These are phyloP conservation scores for Ormosia emarginata DNA, from an alignment of 306 rosid genomes.

Conservation along the genomic window DNA sequence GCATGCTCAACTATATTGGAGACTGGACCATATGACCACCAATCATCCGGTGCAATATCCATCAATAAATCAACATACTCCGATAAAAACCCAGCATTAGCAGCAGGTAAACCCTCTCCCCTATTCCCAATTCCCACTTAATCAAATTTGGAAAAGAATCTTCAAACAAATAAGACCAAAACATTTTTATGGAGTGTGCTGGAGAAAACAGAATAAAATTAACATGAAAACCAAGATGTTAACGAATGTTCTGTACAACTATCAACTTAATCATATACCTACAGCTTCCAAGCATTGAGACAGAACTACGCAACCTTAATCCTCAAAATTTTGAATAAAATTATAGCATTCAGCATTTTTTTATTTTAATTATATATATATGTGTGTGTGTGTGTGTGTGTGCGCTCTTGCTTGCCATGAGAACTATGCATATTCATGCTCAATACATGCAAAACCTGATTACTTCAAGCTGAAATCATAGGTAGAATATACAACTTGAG, in stretches of 20 bases:
- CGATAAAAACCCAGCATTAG: background rate
- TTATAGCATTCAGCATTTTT: background rate
- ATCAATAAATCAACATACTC: background rate
- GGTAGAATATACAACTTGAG: background rate
- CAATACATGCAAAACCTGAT: background rate
- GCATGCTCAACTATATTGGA: background rate
- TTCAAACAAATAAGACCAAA: background rate
- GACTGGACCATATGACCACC: background rate
- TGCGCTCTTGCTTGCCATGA: background rate
- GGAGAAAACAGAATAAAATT: background rate
- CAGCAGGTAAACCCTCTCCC: background rate
- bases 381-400: background rate
- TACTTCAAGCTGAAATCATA: conserved; percentile 1
- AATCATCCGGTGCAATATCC: background rate
- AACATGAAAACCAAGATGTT: background rate
- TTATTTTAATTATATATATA: background rate
- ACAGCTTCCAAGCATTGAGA: background rate
- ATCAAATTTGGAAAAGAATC: background rate
- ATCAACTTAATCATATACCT: background rate
- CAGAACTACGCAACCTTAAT: background rate
- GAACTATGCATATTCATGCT: background rate
- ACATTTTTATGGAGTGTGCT: background rate
- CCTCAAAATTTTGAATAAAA: background rate
- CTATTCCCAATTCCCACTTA: background rate
- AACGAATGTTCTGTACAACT: background rate